Conservation (phyloP, 306 rosid genomes). For the Gastrolobium bilobum region DNA sequence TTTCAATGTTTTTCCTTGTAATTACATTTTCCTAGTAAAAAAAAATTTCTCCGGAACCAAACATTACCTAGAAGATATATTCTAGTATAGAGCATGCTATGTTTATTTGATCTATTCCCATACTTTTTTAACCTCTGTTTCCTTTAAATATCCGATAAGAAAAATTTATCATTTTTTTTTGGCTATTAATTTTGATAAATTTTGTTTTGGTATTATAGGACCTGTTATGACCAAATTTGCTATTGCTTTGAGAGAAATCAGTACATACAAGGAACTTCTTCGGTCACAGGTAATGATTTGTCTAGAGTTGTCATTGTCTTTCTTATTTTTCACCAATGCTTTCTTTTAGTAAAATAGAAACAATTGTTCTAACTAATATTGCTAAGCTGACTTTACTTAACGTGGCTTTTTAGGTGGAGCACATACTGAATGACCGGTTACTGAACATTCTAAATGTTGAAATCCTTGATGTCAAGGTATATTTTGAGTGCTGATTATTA, state of each 20-base stretch:
- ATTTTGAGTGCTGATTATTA: background rate
- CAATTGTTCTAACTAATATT: conserved; percentile 37
- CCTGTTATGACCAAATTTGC: conserved; percentile 94
- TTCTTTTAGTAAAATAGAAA: conserved; percentile 3
- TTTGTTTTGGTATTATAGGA: conserved; percentile 60
- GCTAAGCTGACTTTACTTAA: conserved; percentile 43
- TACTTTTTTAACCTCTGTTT: background rate
- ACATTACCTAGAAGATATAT: conserved; percentile 10
- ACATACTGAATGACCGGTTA: conserved; percentile 76
- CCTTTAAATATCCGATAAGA: conserved; percentile 1
- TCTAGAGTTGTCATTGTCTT: background rate
- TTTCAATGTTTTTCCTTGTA: no score
- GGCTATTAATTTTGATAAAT: conserved; percentile 18
- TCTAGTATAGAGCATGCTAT: conserved; percentile 34
- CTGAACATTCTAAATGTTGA: conserved; percentile 70
- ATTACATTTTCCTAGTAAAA: no score
- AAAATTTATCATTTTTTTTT: background rate
- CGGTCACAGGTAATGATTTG: conserved; percentile 82
- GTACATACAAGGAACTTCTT: conserved; percentile 92
- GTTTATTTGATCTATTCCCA: background rate
- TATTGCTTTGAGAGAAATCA: conserved; percentile 84
- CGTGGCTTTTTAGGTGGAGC: conserved; percentile 68
- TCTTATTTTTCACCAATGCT: conserved; percentile 33
- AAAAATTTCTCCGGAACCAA: no score
- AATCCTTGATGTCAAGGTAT: conserved; percentile 79